A percentile compares a stretch with the other conserved stretches of the same genome.
phyloP scores from a whole-genome alignment of 179 eudicot genomes.

The Spergularia azorica region DNA sequence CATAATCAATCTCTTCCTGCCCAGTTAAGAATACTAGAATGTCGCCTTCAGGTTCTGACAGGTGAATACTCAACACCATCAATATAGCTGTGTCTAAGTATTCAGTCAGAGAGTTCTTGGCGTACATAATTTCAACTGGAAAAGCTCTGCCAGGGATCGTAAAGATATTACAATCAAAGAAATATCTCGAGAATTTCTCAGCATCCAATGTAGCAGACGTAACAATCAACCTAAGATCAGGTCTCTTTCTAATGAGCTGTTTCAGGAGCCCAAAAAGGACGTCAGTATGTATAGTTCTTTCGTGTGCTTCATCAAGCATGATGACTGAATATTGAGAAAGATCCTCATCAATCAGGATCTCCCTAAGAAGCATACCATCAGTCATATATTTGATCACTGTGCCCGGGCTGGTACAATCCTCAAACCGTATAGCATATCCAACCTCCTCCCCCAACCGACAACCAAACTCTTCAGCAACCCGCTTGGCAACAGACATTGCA shows the following conservation, averaged over 20 bases:
- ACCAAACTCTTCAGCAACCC: conserved; percentile 96
- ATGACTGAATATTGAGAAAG: conserved; percentile 83
- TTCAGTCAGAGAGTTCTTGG: conserved; percentile 90
- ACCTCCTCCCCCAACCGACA: conserved; percentile 97
- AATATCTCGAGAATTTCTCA: conserved; percentile 90
- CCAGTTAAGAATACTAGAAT: conserved; percentile 89
- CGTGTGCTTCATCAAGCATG: conserved; percentile 99
- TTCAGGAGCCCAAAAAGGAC: conserved; percentile 88
- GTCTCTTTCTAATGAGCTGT: conserved; percentile 68
- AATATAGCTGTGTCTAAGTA: conserved; percentile 86
- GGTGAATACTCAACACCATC: conserved; percentile 87
- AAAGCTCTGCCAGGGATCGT: conserved; percentile 95
- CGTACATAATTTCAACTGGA: conserved; percentile 86
- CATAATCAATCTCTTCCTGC: conserved; percentile 96
- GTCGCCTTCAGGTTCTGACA: conserved; percentile 97
- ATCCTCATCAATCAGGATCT: conserved; percentile 75
- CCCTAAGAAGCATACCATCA: conserved; percentile 97
- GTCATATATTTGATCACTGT: conserved; percentile 99
- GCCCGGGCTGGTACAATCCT: conserved; percentile 92
- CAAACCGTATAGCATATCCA: conserved; percentile 95
- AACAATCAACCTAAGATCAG: conserved; percentile 88
- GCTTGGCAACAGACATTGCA: conserved; percentile 95
- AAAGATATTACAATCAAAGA: conserved; percentile 88
- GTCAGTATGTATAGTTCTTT: conserved; percentile 94
- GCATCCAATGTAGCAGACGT: conserved; percentile 97